Evolutionary conservation across 805 yeast genomes (phyloP), one percentile per base, ranked within the genome.

Genomic region (Ogataea glucozyma): DNA sequence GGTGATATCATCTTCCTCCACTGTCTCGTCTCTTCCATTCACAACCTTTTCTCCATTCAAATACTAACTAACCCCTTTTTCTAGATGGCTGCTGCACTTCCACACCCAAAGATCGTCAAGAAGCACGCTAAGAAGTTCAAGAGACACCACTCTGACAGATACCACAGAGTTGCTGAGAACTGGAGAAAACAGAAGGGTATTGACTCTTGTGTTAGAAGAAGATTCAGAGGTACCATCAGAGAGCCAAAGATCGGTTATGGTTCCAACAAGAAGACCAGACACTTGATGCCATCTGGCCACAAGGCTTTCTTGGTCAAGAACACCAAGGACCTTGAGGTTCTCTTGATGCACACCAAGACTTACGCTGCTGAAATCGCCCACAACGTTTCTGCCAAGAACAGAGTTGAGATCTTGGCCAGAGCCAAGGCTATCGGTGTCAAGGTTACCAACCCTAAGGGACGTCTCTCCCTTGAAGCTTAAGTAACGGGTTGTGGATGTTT

Each of bases 101-200:
- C 96, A 70, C 96, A 88, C 83, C 97, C 98, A 79, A 90, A 88
- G 91, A 93, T 93, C 78, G 97, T 91, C 75, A 95, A 93, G 91
- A 93, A 93, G 89, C 93, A 90, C 88, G 72, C 89, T 70, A 88
- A 88, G 83, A 86, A 85, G 84, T 93, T 93, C 87, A 95, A 90
- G 91, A 89, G 99, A 82, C 98, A 91, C 76, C 99, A 93, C 83
- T 89, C 97, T 75, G 99, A 93, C 85, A 88, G 97, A 79, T 91
- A 89, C 79, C 84, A 83, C 83, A 90, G 99, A 79, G 97, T 93
- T 64, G 78, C 88, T 69, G 97, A 88, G 79, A 85, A 83, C 84
- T 95, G 99, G 99, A 93, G 99, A 88, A 91, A 93, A 81, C 99
- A 95, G 80, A 93, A 93, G 88, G 99, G 99, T 93, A 93, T 93